Conservation (phyloP, 108 stramenopile genomes). For the Pseudonitzschia pungens region DNA sequence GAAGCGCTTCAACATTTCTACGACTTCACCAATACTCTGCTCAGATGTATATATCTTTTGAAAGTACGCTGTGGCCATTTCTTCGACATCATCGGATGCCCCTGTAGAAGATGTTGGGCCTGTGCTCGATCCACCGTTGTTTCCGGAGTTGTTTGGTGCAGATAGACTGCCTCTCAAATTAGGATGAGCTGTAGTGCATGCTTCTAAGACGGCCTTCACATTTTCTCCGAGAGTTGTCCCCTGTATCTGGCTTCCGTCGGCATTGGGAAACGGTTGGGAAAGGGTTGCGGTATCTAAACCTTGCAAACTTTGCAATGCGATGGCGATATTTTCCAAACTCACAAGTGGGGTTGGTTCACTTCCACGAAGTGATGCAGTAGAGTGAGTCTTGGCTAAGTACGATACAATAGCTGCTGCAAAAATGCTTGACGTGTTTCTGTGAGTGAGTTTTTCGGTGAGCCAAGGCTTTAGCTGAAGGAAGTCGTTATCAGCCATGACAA, state of each 20-base stretch:
- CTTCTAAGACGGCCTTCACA: constrained; percentile 66
- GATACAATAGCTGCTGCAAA: constrained; percentile 63
- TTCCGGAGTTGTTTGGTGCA: constrained; percentile 9
- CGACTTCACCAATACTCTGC: constrained; percentile 92
- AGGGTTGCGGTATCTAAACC: constrained; percentile 55
- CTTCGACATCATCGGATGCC: constrained; percentile 90
- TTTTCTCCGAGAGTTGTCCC: constrained; percentile 62
- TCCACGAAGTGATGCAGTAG: constrained; percentile 50
- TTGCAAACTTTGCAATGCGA: constrained; percentile 54
- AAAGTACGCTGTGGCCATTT: constrained; percentile 94
- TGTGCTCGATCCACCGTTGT: constrained; percentile 20
- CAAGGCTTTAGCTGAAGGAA: constrained; percentile 73
- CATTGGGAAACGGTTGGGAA: constrained; percentile 43
- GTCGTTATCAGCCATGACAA: constrained; percentile 85
- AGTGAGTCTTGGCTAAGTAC: constrained; percentile 65
- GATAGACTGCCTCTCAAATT: constrained; percentile 40
- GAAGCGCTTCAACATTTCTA: constrained; percentile 95
- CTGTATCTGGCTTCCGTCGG: constrained; percentile 29
- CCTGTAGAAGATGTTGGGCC: constrained; percentile 30
- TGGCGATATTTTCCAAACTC: constrained; percentile 75
- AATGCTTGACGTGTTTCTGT: constrained; percentile 30
- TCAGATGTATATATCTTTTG: constrained; percentile 97
- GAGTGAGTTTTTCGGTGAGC: constrained; percentile 65
- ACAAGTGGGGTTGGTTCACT: constrained; percentile 50
- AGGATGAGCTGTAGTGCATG: constrained; percentile 58